These are phyloP conservation scores for Nakaseomyces glabratus DNA, from an alignment of 1,139 yeast genomes.

Conservation along the genomic window DNA sequence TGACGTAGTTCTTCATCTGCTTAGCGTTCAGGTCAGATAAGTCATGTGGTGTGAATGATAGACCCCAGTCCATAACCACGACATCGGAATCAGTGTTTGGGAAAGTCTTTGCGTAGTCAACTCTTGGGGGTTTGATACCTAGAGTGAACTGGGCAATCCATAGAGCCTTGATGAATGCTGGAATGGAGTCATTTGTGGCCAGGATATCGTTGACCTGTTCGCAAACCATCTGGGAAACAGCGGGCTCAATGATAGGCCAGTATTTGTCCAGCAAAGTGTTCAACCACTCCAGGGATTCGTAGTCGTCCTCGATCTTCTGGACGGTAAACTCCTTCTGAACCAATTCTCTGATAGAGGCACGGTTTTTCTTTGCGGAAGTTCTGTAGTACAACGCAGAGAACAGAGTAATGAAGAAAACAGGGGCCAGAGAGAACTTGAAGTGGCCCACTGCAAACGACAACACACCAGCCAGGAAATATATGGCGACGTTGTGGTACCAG, in stretches of 20 bases:
- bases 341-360: conserved; percentile 62
- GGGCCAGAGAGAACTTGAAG: conserved; percentile 66
- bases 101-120: conserved; percentile 79
- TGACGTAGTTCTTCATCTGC: conserved; percentile 72
- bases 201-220: conserved; percentile 76
- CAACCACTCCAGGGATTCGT: conserved; percentile 91
- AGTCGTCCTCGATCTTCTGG: conserved; percentile 70
- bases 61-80: conserved; percentile 93
- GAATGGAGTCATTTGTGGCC: conserved; percentile 60
- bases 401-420: conserved; percentile 61
- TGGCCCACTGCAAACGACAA: conserved; percentile 74
- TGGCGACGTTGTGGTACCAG: conserved; percentile 88
- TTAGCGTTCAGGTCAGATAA: conserved; percentile 70
- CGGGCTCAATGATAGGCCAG: conserved; percentile 86
- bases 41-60: conserved; percentile 85
- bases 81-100: conserved; percentile 80
- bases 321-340: conserved; percentile 79
- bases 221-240: conserved; percentile 71
- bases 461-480: conserved; percentile 53
- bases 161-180: conserved; percentile 71
- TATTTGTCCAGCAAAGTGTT: conserved; percentile 78
- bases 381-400: conserved; percentile 61
- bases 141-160: conserved; percentile 83
- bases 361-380: conserved; percentile 69
- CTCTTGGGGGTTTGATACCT: conserved; percentile 91